Evolutionary conservation across 352 stramenopile genomes (phyloP).

Genomic region (Pythium insidiosum): DNA sequence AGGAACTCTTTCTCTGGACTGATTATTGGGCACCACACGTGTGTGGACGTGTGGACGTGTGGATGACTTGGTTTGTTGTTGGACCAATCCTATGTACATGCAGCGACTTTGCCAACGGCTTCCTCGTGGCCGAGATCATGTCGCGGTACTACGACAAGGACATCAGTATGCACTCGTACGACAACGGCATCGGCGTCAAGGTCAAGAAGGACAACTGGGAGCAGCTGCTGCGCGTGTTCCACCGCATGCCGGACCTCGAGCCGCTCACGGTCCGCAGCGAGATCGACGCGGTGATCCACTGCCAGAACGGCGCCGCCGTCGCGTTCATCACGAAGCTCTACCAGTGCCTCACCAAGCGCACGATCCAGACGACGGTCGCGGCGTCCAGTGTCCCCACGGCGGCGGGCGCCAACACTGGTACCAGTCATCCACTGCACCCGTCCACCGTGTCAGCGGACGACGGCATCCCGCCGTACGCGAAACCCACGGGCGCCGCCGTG

Average conservation of each 20-base stretch:
- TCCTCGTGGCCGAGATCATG: slow-evolving; percentile 88
- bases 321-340: slow-evolving; percentile 85
- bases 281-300: slow-evolving; percentile 85
- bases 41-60: too few relatives aligned
- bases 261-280: slow-evolving; percentile 37
- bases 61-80: too few relatives aligned
- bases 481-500: slow-evolving; percentile 69
- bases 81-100: too few relatives aligned
- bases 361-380: slow-evolving; percentile 57
- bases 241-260: slow-evolving; percentile 65
- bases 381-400: neutral
- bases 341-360: slow-evolving; percentile 85
- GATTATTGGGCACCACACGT: too few relatives aligned
- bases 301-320: slow-evolving; percentile 82
- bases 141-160: slow-evolving; percentile 91
- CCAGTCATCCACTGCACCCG: neutral
- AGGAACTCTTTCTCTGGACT: too few relatives aligned
- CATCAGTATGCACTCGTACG: slow-evolving; percentile 90
- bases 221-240: slow-evolving; percentile 77
- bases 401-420: neutral
- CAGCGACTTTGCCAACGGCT: slow-evolving; percentile 84
- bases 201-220: slow-evolving; percentile 92
- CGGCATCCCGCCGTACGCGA: slow-evolving; percentile 73
- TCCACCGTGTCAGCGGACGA: slow-evolving; percentile 7
- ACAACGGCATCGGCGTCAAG: slow-evolving; percentile 88